Conservation (phyloP, 345 rosid species). For the Brassica rapa region DNA sequence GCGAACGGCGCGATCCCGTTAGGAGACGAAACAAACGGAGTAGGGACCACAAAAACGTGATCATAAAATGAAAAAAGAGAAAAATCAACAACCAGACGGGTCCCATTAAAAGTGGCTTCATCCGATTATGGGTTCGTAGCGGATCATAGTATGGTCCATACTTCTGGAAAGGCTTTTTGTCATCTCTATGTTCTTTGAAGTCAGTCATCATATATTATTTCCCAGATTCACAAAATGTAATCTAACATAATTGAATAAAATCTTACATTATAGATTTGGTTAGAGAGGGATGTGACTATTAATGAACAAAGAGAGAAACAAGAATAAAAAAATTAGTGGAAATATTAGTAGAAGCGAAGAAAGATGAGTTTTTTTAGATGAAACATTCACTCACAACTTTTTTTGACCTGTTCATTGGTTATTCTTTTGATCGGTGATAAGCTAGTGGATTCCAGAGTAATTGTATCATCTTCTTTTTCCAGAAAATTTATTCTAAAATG, state of each 20-base stretch:
- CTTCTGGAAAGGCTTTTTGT: constrained; percentile 30
- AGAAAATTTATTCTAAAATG: neutral
- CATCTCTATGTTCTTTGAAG: constrained; percentile 31
- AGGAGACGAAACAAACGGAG: constrained; percentile 21
- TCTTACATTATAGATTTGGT: constrained; percentile 7
- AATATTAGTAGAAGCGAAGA: neutral
- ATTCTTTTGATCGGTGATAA: neutral
- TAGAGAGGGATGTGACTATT: neutral
- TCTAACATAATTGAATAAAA: neutral
- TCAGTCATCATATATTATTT: neutral
- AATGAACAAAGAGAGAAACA: neutral
- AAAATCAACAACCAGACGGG: neutral
- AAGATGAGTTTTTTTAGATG: neutral
- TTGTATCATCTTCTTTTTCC: neutral
- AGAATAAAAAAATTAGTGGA: neutral
- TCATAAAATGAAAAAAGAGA: neutral
- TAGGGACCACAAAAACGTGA: constrained; percentile 33
- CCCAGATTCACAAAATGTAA: constrained; percentile 15
- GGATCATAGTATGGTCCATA: constrained; percentile 25
- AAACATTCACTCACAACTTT: neutral
- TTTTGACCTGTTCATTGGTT: neutral
- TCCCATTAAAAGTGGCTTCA: constrained; percentile 12
- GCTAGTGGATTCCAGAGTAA: neutral
- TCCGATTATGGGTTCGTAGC: neutral
- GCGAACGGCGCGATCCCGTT: constrained; percentile 32